A percentile compares a stretch with the other conserved stretches of the same genome.
These are phyloP conservation scores for Naganishia kalamii DNA, from an alignment of 768 basidiomycete genomes.

Conservation along the genomic window DNA sequence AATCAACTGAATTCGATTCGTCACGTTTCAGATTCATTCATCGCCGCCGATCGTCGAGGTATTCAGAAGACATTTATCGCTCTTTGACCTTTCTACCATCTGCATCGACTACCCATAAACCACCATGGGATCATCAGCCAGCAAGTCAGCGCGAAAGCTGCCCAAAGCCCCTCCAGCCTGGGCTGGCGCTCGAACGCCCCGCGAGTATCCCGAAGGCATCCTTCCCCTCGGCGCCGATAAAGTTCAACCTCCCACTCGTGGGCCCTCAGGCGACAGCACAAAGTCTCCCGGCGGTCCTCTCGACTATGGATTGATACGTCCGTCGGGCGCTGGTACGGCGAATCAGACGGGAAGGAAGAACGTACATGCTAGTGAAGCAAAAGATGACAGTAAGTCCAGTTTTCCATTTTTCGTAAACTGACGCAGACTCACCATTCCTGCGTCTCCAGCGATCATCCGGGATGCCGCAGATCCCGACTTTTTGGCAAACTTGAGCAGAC, in stretches of 20 bases:
- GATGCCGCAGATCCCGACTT: conserved; percentile 45
- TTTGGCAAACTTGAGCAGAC: conserved; percentile 36
- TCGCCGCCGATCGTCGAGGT: too few species aligned
- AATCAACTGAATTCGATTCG: neutral
- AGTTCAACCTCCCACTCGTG: conserved; percentile 6
- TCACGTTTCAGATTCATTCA: neutral
- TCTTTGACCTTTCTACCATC: neutral
- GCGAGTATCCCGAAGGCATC: conserved; percentile 18
- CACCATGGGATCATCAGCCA: conserved; percentile 39
- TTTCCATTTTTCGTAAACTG: neutral
- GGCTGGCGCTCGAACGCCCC: conserved; percentile 31
- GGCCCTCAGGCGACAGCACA: conserved; percentile 19
- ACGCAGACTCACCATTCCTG: neutral
- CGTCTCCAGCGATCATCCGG: conserved; percentile 28
- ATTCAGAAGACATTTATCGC: too few species aligned
- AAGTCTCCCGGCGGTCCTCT: conserved; percentile 2
- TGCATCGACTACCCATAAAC: neutral
- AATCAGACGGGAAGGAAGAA: conserved; percentile 27
- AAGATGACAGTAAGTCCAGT: conserved; percentile 37
- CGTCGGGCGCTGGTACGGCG: conserved; percentile 23
- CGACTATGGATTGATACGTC: conserved; percentile 7
- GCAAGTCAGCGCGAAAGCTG: conserved; percentile 38
- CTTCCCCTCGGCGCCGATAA: conserved; percentile 6
- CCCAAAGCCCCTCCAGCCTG: conserved; percentile 32
- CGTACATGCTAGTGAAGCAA: conserved; percentile 37